Evolutionary conservation across 768 basidiomycete species (phyloP), one percentile per base, ranked within the genome.

Genomic region (Symmetrospora coprosmae): DNA sequence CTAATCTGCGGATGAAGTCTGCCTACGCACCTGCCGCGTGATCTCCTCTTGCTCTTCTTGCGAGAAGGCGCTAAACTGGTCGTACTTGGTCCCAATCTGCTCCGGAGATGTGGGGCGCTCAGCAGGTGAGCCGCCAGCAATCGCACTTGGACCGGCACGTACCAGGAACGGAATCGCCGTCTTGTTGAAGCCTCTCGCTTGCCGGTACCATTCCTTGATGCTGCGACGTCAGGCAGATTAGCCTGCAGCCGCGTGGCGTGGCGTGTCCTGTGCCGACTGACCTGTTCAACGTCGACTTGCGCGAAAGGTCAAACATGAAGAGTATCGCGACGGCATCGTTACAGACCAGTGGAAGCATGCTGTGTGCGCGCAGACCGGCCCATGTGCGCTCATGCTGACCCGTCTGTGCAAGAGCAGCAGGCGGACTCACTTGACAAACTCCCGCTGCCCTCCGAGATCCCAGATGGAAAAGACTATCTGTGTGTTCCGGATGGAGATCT

Each of bases 401-500:
- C 41, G 52, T 39, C 6, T 21, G 38, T 19, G 4, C 11, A 41
- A n/a, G 13, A 23, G 8, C 7, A 23, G 52, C 6, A 23, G 4
- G 27, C 14, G n/a, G 39, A 23, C 16, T 14, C 6, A 65, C 62
- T 33, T 67, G 21, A 99, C 94, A 73, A 99, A 99, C 74, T 99
- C 94, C 52, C 92, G 80, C 73, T 99, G 92, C 47, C 88, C 71
- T 56, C 65, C 64, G 41, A 65, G 58, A 47, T 65, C 66, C 64
- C 94, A 99, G 74, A 97, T 94, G 65, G 91, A 96, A 76, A 99
- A 97, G 2, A 92, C 96, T 74, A 99, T 97, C 58, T 92, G 94
- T 61, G 94, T 97, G 73, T 91, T 84, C 67, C 94, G 83, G 67
- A 99, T 92, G 58, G 87, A 86, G 69, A 99, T 96, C 67, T 67